Percentiles rank a stretch among this genome's conserved stretches.
Conservation (phyloP, 768 basidiomycete species). For the Mycena leptocephala region DNA sequence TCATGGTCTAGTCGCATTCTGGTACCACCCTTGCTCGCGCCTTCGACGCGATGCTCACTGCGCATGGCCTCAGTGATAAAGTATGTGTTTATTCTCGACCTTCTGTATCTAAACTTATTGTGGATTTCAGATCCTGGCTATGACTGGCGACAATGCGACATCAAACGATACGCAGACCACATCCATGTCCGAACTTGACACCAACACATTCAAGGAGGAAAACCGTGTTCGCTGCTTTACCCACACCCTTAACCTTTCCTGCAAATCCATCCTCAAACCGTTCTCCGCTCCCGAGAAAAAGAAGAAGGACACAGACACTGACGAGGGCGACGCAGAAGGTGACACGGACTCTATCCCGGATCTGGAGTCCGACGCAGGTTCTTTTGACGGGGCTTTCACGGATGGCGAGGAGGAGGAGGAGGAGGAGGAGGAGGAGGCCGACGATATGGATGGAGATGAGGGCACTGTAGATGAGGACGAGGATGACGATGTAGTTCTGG, state of each 20-base stretch:
- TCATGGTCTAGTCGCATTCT: constrained; percentile 45
- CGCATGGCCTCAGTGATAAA: constrained; percentile 55
- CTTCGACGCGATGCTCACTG: constrained; percentile 51
- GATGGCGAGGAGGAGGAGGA: neutral
- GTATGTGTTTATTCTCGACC: constrained; percentile 36
- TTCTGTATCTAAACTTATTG: neutral
- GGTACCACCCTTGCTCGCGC: constrained; percentile 52
- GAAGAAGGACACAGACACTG: neutral
- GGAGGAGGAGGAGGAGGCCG: neutral
- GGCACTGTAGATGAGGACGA: neutral
- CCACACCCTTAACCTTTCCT: constrained; percentile 28
- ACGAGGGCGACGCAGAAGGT: neutral
- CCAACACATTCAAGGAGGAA: constrained; percentile 4
- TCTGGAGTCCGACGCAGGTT: neutral
- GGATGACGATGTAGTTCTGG: neutral
- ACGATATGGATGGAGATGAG: too few relatives aligned
- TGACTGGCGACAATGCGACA: constrained; percentile 28
- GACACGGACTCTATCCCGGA: neutral
- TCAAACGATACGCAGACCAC: constrained; percentile 27
- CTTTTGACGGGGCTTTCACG: neutral
- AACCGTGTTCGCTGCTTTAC: constrained; percentile 26
- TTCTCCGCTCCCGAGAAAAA: constrained; percentile 16
- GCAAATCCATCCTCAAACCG: constrained; percentile 20
- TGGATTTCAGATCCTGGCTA: constrained; percentile 11
- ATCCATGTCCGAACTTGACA: neutral